phyloP scores from a whole-genome alignment of 2,329 filamentous ascomycete genomes.

The Nannizzia gypsea region DNA sequence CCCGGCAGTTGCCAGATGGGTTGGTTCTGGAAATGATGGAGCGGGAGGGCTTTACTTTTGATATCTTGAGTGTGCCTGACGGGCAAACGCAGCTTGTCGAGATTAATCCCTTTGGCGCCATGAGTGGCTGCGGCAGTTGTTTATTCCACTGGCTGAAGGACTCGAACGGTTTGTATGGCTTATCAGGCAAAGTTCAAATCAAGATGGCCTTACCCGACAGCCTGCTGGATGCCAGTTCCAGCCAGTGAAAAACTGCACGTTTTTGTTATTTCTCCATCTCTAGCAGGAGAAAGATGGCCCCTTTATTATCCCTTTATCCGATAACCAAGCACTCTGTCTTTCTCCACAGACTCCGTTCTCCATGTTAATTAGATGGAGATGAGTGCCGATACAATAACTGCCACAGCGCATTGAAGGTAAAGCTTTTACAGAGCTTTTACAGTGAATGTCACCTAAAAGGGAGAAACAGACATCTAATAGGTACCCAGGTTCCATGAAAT shows the following conservation, averaged over 20 bases:
- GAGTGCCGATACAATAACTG: too few relatives aligned
- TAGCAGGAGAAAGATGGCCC: too few relatives aligned
- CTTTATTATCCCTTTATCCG: too few relatives aligned
- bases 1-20: constrained; percentile 10
- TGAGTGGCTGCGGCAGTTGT: constrained; percentile 36
- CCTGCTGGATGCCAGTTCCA: neutral
- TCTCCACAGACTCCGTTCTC: too few relatives aligned
- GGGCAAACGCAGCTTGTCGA: constrained; percentile 29
- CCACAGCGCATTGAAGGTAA: too few relatives aligned
- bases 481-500: too few relatives aligned
- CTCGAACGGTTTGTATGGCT: constrained; percentile 27
- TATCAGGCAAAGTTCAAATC: neutral
- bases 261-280: too few relatives aligned
- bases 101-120: constrained; percentile 36
- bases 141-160: constrained; percentile 38
- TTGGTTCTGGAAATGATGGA: constrained; percentile 20
- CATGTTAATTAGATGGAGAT: neutral
- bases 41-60: constrained; percentile 34
- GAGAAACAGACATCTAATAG: neutral
- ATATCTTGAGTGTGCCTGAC: constrained; percentile 30
- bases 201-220: neutral
- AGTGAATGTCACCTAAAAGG: too few relatives aligned
- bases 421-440: too few relatives aligned
- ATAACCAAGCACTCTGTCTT: too few relatives aligned
- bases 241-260: too few relatives aligned